Evolutionary conservation across 2,329 filamentous ascomycete genomes (phyloP), one percentile per base, ranked within the genome.

Genomic region (Colletotrichum spaethianum): DNA sequence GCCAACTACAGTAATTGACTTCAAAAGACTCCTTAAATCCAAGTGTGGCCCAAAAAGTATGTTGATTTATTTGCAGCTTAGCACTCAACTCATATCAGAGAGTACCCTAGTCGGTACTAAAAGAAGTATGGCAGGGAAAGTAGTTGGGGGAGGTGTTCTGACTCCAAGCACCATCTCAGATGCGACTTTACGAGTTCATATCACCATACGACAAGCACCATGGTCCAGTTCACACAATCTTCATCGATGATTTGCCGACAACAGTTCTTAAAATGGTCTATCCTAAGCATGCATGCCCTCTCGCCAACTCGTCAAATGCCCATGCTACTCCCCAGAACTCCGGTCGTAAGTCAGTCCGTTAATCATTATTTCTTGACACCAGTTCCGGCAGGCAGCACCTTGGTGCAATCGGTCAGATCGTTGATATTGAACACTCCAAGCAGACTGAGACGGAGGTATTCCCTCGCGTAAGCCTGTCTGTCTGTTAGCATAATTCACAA

Each of bases 351-450:
- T 11, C 20, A 28, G 14, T 16, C 14, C 12, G 5, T 8, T 52
- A 2, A 11, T 31, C 2, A 18, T 6, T 20, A 31, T 31, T 6
- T 50, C 28, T 36, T 38, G 8, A 12, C 12, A 38, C 14, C n/a
- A 18, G 20, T 38, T 2, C 59, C 44, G 4, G 31, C 44, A 31
- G 85, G 88, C 5, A 90, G 79, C 2, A 86, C 86, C 74, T 85
- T 84, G 12, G 86, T 88, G 82, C 88, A 90, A 72, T 90, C 88
- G 14, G 84, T 87, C 52, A 90, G 78, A n/a, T 81, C 77, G 77
- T 90, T 89, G 77, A 90, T 86, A 75, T 89, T 88, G 75, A 87
- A 83, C 9, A 90, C 87, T 2, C 88, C 88, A 7, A 90, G 83
- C 2, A 90, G 79, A 46, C 85, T 87, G 26, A 90, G 80, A 16